phyloP scores from a whole-genome alignment of 1,284 basidiomycete species.

The Vanrija humicola region DNA sequence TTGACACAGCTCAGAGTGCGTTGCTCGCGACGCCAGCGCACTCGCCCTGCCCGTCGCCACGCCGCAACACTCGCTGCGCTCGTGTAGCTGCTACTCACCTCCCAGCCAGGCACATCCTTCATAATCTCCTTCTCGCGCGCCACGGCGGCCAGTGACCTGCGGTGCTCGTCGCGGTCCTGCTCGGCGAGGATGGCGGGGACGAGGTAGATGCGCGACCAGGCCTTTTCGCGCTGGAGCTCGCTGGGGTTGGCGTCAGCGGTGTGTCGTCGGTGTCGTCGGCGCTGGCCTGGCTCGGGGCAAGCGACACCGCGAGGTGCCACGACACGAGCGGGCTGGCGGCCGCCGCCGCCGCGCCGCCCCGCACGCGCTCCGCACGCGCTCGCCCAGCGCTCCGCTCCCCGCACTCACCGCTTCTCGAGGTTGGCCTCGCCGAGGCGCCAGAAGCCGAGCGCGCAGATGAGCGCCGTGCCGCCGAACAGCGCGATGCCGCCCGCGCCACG shows the following conservation, averaged over 20 bases:
- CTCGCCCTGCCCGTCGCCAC: background rate
- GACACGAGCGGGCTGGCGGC: too few relatives aligned
- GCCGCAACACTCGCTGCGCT: background rate
- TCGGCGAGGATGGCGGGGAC: conserved; percentile 89
- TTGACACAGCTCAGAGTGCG: too few relatives aligned
- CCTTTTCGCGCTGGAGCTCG: conserved; percentile 88
- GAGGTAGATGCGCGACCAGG: conserved; percentile 93
- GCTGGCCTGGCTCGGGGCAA: too few relatives aligned
- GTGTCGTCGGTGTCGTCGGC: too few relatives aligned
- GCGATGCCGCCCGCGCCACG: conserved; percentile 83
- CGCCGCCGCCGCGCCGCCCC: too few relatives aligned
- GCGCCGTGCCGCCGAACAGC: conserved; percentile 78
- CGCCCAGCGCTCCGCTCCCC: background rate
- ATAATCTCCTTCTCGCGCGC: conserved; percentile 87
- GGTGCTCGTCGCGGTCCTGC: conserved; percentile 83
- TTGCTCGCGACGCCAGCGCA: too few relatives aligned
- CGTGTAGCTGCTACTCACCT: conserved; percentile 60
- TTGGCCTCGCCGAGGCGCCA: conserved; percentile 87
- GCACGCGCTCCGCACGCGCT: too few relatives aligned
- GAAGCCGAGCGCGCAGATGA: conserved; percentile 86
- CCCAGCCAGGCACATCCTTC: conserved; percentile 92
- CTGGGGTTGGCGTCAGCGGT: conserved; percentile 53
- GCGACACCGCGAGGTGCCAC: too few relatives aligned
- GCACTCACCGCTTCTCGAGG: conserved; percentile 80
- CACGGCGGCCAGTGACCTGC: conserved; percentile 72